Base-by-base conservation (phyloP, 495 filamentous ascomycete genomes). In the Annulohypoxylon nitens region DNA sequence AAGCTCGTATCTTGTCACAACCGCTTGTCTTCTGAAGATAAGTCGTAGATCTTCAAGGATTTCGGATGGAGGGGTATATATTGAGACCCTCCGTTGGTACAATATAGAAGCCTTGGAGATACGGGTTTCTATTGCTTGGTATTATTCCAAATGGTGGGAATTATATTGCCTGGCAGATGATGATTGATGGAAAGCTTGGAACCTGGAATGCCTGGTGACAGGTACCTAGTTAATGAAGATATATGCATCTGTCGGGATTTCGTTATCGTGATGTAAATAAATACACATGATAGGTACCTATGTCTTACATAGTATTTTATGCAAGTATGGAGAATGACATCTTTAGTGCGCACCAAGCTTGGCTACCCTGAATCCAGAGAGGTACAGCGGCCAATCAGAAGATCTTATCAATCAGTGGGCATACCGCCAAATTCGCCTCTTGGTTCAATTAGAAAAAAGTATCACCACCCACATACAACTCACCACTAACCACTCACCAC, bases 391-490 rank as follows among this genome's bases (percentile, higher is more conserved):
- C 66, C 67, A 74, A 74, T 74, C 50, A 70, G 16, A 66, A 16
- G 10, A 23, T 23, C 16, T 53, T 36, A 6, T 57, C 54, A 33
- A 47, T 43, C 36, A 37, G 36, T 62, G 9, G 58, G 14, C 50
- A 61, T 62, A 63, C 61, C 67, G 63, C 51, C 51, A 63, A 74
- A 70, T 74, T 74, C 63, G 66, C 59, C 71, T 50, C 67, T 41
- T 43, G 43, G 45, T 55, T 54, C 36, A 48, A 43, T 48, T 60
- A 16, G 23, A 61, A 69, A 64, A 67, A 69, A 64, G 50, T 64
- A 73, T 73, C 64, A 73, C 61, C 71, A 62, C 65, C 55, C 30
- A 30, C 30, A 1, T 30, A 30, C 30, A 30, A 30, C 30, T 30
- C 30, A 30, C 30, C 30, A 30, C 30, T 30, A 30, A 30, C 30